A percentile compares a stretch with the other conserved stretches of the same genome.
Conservation (phyloP, 1,139 yeast species). For the Scheffersomyces lignicola region DNA sequence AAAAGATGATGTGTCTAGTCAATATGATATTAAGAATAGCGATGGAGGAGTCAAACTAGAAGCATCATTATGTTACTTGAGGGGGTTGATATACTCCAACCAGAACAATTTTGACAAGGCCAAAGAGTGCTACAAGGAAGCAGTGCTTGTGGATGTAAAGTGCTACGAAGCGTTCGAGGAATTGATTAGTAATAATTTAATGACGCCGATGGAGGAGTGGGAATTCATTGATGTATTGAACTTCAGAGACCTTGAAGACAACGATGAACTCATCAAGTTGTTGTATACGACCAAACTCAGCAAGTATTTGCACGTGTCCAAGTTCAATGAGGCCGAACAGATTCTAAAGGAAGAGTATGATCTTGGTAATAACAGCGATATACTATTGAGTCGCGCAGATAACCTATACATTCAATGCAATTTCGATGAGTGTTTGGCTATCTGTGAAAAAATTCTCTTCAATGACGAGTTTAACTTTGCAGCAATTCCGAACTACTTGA, state of each 20-base stretch:
- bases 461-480: conserved; percentile 71
- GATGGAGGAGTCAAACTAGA: conserved; percentile 86
- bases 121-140: conserved; percentile 84
- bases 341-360: conserved; percentile 71
- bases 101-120: conserved; percentile 87
- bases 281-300: conserved; percentile 77
- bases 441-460: conserved; percentile 66
- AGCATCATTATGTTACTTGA: conserved; percentile 80
- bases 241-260: conserved; percentile 76
- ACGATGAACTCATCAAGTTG: conserved; percentile 73
- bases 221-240: conserved; percentile 66
- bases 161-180: conserved; percentile 93
- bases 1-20: conserved; percentile 23
- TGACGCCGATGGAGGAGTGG: conserved; percentile 90
- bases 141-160: conserved; percentile 82
- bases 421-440: conserved; percentile 70
- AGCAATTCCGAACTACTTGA: conserved; percentile 76
- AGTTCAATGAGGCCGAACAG: conserved; percentile 65
- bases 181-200: conserved; percentile 66
- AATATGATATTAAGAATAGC: conserved; percentile 39
- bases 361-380: conserved; percentile 66
- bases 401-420: conserved; percentile 73
- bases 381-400: conserved; percentile 71
- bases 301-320: conserved; percentile 63
- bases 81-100: conserved; percentile 83